A percentile compares a stretch with the other conserved stretches of the same genome.
phyloP scores from a whole-genome alignment of 306 rosid species.

The Begonia masoniana region DNA sequence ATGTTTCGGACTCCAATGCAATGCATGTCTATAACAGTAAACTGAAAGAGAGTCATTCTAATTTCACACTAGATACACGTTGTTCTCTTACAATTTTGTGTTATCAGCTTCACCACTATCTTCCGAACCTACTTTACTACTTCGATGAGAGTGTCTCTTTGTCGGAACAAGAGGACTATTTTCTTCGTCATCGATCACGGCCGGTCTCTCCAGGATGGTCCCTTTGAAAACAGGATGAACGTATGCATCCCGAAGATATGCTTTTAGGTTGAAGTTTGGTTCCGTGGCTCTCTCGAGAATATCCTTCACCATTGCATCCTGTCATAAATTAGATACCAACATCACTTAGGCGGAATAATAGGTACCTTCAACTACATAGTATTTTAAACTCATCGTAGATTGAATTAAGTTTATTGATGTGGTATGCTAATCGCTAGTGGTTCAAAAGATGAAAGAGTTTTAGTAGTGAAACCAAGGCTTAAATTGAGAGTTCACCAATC shows the following conservation, averaged over 20 bases:
- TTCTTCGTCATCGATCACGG: slow-evolving; percentile 54
- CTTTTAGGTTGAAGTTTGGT: slow-evolving; percentile 57
- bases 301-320: slow-evolving; percentile 94
- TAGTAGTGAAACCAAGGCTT: no score
- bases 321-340: slow-evolving; percentile 13
- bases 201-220: slow-evolving; percentile 15
- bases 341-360: slow-evolving; percentile 9
- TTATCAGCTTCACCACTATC: slow-evolving; percentile 10
- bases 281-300: slow-evolving; percentile 69
- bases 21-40: no score
- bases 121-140: slow-evolving; percentile 39
- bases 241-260: slow-evolving; percentile 58
- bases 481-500: no score
- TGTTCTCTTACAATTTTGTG: no score
- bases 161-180: slow-evolving; percentile 64
- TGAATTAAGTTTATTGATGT: no score
- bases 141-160: slow-evolving; percentile 30
- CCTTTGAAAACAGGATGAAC: slow-evolving; percentile 63
- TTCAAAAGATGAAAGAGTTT: no score
- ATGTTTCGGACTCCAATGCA: no score
- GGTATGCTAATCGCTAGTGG: no score
- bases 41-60: no score
- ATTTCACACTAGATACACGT: no score
- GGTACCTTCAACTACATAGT: no score
- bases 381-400: no score